Evolutionary conservation across 176 grass and related monocot genomes (phyloP), one percentile per base, ranked within the genome.

Genomic region (Triticum turgidum): DNA sequence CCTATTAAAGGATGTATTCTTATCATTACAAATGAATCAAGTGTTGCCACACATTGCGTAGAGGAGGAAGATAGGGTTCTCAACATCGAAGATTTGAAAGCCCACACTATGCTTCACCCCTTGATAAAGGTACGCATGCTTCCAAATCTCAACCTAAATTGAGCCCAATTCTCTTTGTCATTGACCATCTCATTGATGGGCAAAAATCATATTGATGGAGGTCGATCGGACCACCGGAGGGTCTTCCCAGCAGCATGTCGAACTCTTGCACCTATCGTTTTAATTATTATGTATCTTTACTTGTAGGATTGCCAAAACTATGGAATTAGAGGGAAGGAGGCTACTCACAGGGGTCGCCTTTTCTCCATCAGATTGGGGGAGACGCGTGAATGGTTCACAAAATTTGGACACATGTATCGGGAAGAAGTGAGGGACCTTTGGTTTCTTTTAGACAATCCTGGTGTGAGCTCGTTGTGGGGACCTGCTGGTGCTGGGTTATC

Each of bases 341-440:
- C 22, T 64, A 64, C 22, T 64, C 18, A 22, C 21, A 61, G 21
- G 61, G 61, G 22, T 24, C 22, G 22, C n/a, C 61, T 0, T 63
- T 63, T 63, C 61, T 25, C 61, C 61, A 63, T 13, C 1, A 64
- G 61, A 64, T 64, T 64, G 61, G 61, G 10, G 4, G 61, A 64
- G 61, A 12, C 61, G 0, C 61, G 61, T 64, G 4, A 64, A 64
- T 64, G 61, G 61, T 64, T 61, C 3, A 4, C 59, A 22, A 22
- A 61, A 61, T 61, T 61, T 61, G 7, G 59, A 22, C 0, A 22
- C 21, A 24, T 61, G 59, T 24, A 61, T 61, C 0, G 0, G 58
- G 20, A n/a, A 61, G 0, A n/a, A 61, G 7, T 3, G 42, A 1
- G 0, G 0, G 42, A 7, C 6, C 37, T 38, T 38, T 7, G 37